These are phyloP conservation scores for Mucor piriformis DNA, from an alignment of 371 early-diverging fungal genomes.

Conservation along the genomic window DNA sequence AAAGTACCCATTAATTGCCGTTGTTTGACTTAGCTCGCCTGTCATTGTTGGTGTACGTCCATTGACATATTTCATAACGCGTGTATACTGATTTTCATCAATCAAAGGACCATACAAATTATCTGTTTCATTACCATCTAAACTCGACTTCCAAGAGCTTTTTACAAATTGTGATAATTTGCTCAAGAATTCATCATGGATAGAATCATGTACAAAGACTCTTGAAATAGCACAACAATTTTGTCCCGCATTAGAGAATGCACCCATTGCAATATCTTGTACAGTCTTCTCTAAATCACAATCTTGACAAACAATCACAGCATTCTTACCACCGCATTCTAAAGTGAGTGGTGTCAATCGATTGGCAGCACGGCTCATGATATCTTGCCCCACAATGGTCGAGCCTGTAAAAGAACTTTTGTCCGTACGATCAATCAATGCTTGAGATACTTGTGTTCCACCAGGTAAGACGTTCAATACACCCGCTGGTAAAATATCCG, in stretches of 20 bases:
- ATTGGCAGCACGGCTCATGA: conserved; percentile 69
- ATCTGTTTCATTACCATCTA: not conserved
- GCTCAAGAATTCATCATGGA: conserved; percentile 68
- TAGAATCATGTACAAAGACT: conserved; percentile 69
- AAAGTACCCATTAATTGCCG: conserved; percentile 59
- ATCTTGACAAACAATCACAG: conserved; percentile 78
- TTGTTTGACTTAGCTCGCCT: conserved; percentile 10
- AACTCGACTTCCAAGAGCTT: conserved; percentile 16
- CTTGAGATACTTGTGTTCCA: conserved; percentile 31
- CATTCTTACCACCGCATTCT: conserved; percentile 92
- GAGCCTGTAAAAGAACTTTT: conserved; percentile 66
- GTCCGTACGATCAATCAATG: conserved; percentile 27
- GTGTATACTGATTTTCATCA: conserved; percentile 72
- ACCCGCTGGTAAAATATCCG: conserved; percentile 47
- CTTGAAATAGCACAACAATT: conserved; percentile 88
- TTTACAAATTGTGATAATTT: conserved; percentile 51
- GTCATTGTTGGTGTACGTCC: not conserved
- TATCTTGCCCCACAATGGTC: conserved; percentile 70
- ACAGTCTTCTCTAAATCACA: conserved; percentile 77
- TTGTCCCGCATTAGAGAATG: conserved; percentile 83
- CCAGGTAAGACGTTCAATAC: conserved; percentile 70
- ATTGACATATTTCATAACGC: conserved; percentile 41
- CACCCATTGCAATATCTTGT: conserved; percentile 63
- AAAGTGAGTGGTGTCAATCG: conserved; percentile 69
- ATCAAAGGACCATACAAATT: conserved; percentile 71